Percentiles rank a stretch among this genome's conserved stretches.
Conservation (phyloP, 345 rosid genomes). For the Turritis glabra region DNA sequence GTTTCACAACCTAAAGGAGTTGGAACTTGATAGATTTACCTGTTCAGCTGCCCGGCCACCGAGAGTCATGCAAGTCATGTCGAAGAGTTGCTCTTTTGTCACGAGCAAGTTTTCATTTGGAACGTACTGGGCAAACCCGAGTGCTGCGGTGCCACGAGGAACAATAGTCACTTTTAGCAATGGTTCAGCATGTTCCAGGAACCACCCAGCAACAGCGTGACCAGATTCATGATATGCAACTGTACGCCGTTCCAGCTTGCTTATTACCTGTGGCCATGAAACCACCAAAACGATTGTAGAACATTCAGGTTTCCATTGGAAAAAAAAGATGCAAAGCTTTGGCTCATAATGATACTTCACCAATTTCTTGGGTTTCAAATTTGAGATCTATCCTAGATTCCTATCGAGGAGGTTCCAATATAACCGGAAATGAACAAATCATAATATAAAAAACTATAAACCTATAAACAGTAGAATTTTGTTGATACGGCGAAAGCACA, state of each 20-base stretch:
- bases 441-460: not conserved
- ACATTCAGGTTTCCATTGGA: not conserved
- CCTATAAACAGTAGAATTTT: not conserved
- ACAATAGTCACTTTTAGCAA: conserved; percentile 91
- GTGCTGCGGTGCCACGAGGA: conserved; percentile 96
- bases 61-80: conserved; percentile 95
- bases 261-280: conserved; percentile 61
- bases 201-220: conserved; percentile 96
- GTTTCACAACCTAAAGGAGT: not conserved
- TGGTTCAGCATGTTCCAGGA: conserved; percentile 95
- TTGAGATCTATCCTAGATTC: not conserved
- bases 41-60: conserved; percentile 98
- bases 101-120: conserved; percentile 93
- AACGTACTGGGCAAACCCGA: conserved; percentile 95
- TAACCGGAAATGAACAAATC: not conserved
- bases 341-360: not conserved
- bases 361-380: not conserved
- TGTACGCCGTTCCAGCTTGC: conserved; percentile 84
- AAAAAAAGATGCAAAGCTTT: not conserved
- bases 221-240: conserved; percentile 98
- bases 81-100: conserved; percentile 98
- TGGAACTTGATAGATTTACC: conserved; percentile 45
- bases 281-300: not conserved
- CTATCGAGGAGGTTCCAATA: not conserved
- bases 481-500: not conserved